These are phyloP conservation scores for Plantago ovata DNA, from an alignment of 257 asterid genomes.

Conservation along the genomic window DNA sequence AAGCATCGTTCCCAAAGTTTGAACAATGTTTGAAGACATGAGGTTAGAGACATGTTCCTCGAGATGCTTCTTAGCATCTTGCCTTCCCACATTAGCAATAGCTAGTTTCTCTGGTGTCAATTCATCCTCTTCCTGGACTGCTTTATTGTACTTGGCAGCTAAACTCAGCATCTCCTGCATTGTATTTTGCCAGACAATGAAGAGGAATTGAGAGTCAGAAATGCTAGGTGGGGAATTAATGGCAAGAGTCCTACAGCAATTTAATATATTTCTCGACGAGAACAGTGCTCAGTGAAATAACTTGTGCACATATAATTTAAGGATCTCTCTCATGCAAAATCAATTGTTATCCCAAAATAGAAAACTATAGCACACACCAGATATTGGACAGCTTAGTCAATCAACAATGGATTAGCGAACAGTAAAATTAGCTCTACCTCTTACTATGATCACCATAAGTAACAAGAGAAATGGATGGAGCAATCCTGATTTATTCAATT, in stretches of 20 bases:
- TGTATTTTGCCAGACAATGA: constrained; percentile 9
- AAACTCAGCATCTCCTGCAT: constrained; percentile 90
- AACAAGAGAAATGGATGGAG: no score
- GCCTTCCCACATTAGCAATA: constrained; percentile 92
- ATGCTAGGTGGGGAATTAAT: constrained; percentile 6
- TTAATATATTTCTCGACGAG: no score
- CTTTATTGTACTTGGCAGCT: constrained; percentile 80
- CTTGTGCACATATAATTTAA: no score
- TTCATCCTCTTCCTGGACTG: constrained; percentile 98
- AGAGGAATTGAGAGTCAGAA: not conserved
- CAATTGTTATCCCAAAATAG: no score
- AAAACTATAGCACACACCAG: no score
- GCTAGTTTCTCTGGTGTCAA: constrained; percentile 88
- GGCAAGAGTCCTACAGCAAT: not conserved
- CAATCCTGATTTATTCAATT: no score
- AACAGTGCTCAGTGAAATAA: no score
- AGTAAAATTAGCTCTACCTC: no score
- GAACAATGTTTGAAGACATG: constrained; percentile 94
- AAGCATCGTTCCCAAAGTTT: constrained; percentile 88
- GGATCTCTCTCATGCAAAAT: no score
- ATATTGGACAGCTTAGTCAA: no score
- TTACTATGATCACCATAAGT: no score
- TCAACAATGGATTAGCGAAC: no score
- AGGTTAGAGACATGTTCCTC: constrained; percentile 90
- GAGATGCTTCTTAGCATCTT: constrained; percentile 94